These are phyloP conservation scores for Colletotrichum tamarilloi DNA, from an alignment of 2,329 filamentous ascomycete species.

Conservation along the genomic window DNA sequence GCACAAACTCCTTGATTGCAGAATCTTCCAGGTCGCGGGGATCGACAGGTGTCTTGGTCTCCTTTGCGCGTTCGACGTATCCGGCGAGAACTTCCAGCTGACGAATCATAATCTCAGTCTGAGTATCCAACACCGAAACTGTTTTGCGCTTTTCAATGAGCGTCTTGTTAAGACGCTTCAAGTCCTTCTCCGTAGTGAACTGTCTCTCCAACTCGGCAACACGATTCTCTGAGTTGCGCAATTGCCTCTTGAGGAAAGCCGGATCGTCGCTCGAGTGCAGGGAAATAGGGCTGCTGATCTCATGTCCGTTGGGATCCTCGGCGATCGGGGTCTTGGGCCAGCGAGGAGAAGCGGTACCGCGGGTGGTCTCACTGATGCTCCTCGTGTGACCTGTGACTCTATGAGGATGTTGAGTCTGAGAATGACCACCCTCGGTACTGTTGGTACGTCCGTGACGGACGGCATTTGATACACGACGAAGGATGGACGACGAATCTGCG, in stretches of 20 bases:
- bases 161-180: conserved; percentile 86
- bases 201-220: conserved; percentile 90
- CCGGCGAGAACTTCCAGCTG: conserved; percentile 91
- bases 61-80: conserved; percentile 88
- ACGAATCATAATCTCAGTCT: conserved; percentile 94
- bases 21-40: conserved; percentile 86
- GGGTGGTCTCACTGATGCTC: conserved; percentile 75
- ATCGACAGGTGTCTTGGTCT: conserved; percentile 83
- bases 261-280: conserved; percentile 73
- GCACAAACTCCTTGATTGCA: conserved; percentile 90
- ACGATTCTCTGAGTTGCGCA: conserved; percentile 83
- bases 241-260: conserved; percentile 76
- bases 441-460: conserved; percentile 92
- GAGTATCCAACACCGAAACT: conserved; percentile 91
- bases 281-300: conserved; percentile 79
- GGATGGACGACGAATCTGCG: conserved; percentile 80
- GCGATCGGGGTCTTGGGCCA: conserved; percentile 76
- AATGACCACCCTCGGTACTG: conserved; percentile 72
- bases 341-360: conserved; percentile 71
- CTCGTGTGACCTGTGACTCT: conserved; percentile 60
- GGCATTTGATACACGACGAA: conserved; percentile 91
- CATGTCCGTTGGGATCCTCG: conserved; percentile 60
- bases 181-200: conserved; percentile 72
- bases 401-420: conserved; percentile 30
- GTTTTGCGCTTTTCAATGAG: conserved; percentile 94